Evolutionary conservation across 2,329 filamentous ascomycete species (phyloP), one percentile per base, ranked within the genome.

Genomic region (Colletotrichum tanaceti): DNA sequence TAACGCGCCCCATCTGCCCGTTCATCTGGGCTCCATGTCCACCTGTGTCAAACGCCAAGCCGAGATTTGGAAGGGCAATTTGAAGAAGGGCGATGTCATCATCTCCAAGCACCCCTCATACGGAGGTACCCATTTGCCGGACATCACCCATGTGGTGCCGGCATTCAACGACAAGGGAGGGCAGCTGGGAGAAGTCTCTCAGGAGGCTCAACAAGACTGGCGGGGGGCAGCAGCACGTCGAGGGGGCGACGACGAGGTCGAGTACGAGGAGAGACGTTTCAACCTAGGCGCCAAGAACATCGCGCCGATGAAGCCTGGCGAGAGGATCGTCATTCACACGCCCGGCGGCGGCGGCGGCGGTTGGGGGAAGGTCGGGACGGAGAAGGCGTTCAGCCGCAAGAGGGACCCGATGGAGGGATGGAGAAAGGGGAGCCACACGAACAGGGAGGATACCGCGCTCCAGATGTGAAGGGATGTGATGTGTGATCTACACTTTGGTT

Each of bases 81-180:
- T 96, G 43, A 90, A 93, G 73, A 90, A 86, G 65, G 93, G 93
- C 11, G 93, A 96, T 76, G 93, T 96, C 0, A 86, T 96, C 38
- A 91, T 95, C 1, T 92, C 91, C 0, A 96, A 96, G 71, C 93
- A 95, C 74, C 93, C 93, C 1, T 93, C 93, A 74, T 94, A 90
- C 71, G 93, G 93, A 35, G 93, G 93, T 41, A 96, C 93, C 0
- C 93, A 96, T 81, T 81, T 96, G 41, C 92, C 92, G 0, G 92
- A 95, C 74, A 92, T 95, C 65, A 95, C 92, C 0, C 90, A 94
- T 44, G 86, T 94, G 65, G 94, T 92, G 22, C 92, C 92, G 0
- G 91, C 92, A 0, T 95, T 94, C 79, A 90, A 89, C 62, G 75
- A 78, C 3, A 77, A 77, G 46, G 89, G 89, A 88, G 77, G 81